Conservation (phyloP, 2,329 filamentous ascomycete genomes). For the Amylocarpus encephaloides region DNA sequence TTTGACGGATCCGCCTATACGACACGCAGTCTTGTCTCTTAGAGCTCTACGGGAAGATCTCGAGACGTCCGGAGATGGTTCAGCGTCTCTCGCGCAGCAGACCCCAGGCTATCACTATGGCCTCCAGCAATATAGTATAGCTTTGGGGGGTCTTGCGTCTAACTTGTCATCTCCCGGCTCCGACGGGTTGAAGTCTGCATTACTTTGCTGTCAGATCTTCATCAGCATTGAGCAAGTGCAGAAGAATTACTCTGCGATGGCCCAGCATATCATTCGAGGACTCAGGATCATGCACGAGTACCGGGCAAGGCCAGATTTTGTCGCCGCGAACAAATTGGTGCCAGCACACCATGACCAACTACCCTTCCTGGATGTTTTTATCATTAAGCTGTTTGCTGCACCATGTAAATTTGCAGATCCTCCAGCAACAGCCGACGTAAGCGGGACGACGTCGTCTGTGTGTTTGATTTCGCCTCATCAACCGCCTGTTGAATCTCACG, state of each 20-base stretch:
- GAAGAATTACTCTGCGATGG: conserved; percentile 37
- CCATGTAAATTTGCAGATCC: conserved; percentile 37
- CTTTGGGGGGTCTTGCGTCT: conserved; percentile 36
- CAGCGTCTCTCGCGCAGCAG: conserved; percentile 27
- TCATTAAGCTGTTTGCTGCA: conserved; percentile 38
- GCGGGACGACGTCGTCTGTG: conserved; percentile 15
- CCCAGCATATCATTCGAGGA: conserved; percentile 38
- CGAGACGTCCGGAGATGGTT: conserved; percentile 30
- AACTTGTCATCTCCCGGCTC: conserved; percentile 32
- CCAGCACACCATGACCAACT: conserved; percentile 32
- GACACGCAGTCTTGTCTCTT: conserved; percentile 37
- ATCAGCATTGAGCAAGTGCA: conserved; percentile 42
- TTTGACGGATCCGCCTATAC: conserved; percentile 33
- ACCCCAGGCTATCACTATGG: conserved; percentile 33
- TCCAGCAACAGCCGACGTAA: conserved; percentile 15
- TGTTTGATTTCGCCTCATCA: conserved; percentile 21
- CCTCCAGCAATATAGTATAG: conserved; percentile 38
- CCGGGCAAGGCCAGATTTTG: conserved; percentile 33
- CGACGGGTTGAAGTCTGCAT: conserved; percentile 33
- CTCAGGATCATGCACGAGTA: conserved; percentile 40
- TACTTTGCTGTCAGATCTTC: conserved; percentile 42
- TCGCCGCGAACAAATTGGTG: conserved; percentile 24
- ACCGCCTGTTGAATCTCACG: conserved; percentile 18
- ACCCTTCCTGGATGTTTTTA: conserved; percentile 37
- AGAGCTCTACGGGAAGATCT: conserved; percentile 36